Evolutionary conservation across 345 rosid species (phyloP).

Genomic region (Pseudoturritis turrita): DNA sequence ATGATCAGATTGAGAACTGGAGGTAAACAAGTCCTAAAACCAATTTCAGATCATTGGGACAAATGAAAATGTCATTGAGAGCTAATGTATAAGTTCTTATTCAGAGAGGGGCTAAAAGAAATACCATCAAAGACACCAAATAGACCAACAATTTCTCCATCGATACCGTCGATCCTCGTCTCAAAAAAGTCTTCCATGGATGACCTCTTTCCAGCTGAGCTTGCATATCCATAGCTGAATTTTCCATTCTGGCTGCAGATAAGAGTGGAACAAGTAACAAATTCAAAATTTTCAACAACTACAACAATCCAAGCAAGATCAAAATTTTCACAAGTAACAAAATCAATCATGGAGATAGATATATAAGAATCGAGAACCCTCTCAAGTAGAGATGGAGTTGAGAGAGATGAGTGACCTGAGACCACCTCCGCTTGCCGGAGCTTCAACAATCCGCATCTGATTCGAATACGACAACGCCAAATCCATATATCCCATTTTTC

Average conservation of each 20-base stretch:
- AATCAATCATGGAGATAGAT: not conserved
- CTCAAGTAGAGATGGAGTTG: not conserved
- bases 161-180: slow-evolving; percentile 87
- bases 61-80: not conserved
- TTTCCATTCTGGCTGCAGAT: slow-evolving; percentile 78
- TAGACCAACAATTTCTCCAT: slow-evolving; percentile 92
- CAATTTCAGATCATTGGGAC: no score
- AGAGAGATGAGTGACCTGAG: slow-evolving; percentile 50
- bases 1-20: not conserved
- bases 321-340: no score
- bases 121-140: slow-evolving; percentile 99
- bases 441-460: slow-evolving; percentile 39
- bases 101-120: not conserved
- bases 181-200: slow-evolving; percentile 99
- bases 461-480: slow-evolving; percentile 19
- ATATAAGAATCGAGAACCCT: not conserved
- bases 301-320: no score
- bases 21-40: no score
- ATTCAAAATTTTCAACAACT: no score
- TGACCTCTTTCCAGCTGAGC: slow-evolving; percentile 93
- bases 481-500: slow-evolving; percentile 31
- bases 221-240: slow-evolving; percentile 98
- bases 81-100: not conserved
- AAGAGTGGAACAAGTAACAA: no score
- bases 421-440: slow-evolving; percentile 89